A percentile compares a stretch with the other conserved stretches of the same genome.
Conservation (phyloP, 2,329 filamentous ascomycete genomes). For the Neonectria neomacrospora region DNA sequence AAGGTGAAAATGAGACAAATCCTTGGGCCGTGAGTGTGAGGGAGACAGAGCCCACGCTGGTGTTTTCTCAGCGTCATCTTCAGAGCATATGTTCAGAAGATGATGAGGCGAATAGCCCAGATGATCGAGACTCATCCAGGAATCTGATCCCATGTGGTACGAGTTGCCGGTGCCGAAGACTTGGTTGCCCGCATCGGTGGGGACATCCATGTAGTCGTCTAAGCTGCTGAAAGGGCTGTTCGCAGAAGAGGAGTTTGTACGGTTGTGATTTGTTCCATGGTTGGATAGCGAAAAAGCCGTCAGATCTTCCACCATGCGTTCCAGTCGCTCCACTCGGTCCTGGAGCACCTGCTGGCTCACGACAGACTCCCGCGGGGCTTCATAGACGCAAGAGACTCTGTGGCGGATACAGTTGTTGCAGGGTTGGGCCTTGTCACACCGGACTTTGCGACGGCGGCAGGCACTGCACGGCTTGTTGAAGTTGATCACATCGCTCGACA, state of each 20-base stretch:
- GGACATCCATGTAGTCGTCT: slow-evolving; percentile 25
- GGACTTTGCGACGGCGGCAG: slow-evolving; percentile 34
- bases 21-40: slow-evolving; percentile 16
- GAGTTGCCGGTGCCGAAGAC: slow-evolving; percentile 21
- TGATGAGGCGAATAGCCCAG: slow-evolving; percentile 21
- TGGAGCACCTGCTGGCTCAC: slow-evolving; percentile 34
- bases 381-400: slow-evolving; percentile 32
- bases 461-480: slow-evolving; percentile 38
- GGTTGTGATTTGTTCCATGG: slow-evolving; percentile 9
- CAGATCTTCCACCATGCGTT: slow-evolving; percentile 33
- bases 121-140: slow-evolving; percentile 30
- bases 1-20: slow-evolving; percentile 25
- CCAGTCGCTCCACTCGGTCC: slow-evolving; percentile 32
- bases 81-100: slow-evolving; percentile 22
- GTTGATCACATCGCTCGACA: slow-evolving; percentile 36
- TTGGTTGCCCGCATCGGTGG: slow-evolving; percentile 27
- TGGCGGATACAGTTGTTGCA: slow-evolving; percentile 36
- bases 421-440: slow-evolving; percentile 34
- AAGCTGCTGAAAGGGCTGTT: slow-evolving; percentile 31
- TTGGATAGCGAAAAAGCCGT: slow-evolving; percentile 26
- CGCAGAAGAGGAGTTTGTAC: slow-evolving; percentile 23
- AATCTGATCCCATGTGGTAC: slow-evolving; percentile 27
- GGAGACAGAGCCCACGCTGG: slow-evolving; percentile 21
- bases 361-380: slow-evolving; percentile 31
- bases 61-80: slow-evolving; percentile 8